Evolutionary conservation across 2,329 filamentous ascomycete species (phyloP).

Genomic region (Helminthosporium solani): DNA sequence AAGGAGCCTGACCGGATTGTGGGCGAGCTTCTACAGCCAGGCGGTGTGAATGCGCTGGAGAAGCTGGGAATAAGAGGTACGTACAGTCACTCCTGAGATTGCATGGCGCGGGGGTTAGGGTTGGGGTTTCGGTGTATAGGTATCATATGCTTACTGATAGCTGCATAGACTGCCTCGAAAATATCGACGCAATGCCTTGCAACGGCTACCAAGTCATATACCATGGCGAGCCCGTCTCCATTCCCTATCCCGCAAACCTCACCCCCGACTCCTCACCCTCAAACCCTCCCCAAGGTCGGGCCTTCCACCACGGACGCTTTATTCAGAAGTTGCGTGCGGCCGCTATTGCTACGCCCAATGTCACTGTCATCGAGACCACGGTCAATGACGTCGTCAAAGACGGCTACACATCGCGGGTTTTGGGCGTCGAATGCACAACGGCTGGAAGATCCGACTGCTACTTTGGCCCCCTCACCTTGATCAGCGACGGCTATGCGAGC

Average conservation of each 20-base stretch:
- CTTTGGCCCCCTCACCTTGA: slow-evolving; percentile 84
- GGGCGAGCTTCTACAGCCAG: slow-evolving; percentile 90
- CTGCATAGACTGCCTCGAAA: slow-evolving; percentile 70
- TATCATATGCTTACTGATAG: no score
- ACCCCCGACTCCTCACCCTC: slow-evolving; percentile 32
- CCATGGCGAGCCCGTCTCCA: slow-evolving; percentile 68
- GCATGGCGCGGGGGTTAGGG: neutral
- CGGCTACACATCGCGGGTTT: slow-evolving; percentile 66
- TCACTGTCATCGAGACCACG: slow-evolving; percentile 88
- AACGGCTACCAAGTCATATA: slow-evolving; percentile 88
- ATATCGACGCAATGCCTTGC: slow-evolving; percentile 80
- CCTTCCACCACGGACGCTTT: slow-evolving; percentile 94
- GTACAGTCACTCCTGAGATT: neutral
- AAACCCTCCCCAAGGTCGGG: slow-evolving; percentile 64
- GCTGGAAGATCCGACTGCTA: slow-evolving; percentile 67
- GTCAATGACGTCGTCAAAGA: slow-evolving; percentile 74
- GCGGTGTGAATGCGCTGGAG: slow-evolving; percentile 77
- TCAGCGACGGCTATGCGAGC: slow-evolving; percentile 89
- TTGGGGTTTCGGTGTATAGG: no score
- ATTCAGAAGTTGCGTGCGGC: slow-evolving; percentile 77
- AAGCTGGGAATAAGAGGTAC: slow-evolving; percentile 68
- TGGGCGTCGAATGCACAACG: slow-evolving; percentile 79
- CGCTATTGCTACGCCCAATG: slow-evolving; percentile 74
- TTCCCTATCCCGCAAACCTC: slow-evolving; percentile 73
- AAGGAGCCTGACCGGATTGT: slow-evolving; percentile 95